These are phyloP conservation scores for Omphalotus guepiniiformis DNA, from an alignment of 768 basidiomycete species.

Conservation along the genomic window DNA sequence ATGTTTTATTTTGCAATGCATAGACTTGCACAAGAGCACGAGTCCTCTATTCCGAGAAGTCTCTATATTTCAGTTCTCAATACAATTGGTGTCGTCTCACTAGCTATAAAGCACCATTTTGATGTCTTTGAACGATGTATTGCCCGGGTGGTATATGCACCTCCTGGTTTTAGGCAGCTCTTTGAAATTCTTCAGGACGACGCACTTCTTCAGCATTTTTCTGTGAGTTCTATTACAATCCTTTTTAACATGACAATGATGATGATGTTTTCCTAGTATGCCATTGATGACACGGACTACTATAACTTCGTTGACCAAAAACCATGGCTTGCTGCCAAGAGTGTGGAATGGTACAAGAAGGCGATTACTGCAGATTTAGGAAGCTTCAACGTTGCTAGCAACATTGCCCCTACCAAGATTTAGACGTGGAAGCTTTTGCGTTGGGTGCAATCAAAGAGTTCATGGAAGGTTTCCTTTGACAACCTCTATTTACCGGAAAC, in stretches of 20 bases:
- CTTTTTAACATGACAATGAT: background rate
- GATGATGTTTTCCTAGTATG: background rate
- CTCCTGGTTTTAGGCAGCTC: background rate
- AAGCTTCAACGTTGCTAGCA: background rate
- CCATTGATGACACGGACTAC: background rate
- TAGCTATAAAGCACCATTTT: background rate
- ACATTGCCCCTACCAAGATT: background rate
- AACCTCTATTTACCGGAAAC: background rate
- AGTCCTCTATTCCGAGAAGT: too few species aligned
- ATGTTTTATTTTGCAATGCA: too few species aligned
- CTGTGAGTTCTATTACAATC: background rate
- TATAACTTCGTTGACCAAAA: background rate
- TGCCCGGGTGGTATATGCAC: background rate
- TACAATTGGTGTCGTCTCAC: background rate
- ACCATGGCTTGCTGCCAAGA: background rate
- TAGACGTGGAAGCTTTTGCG: background rate
- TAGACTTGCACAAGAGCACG: too few species aligned
- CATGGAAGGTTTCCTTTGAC: background rate
- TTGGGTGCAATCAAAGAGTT: background rate
- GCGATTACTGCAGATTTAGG: background rate
- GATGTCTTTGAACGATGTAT: background rate
- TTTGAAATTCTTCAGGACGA: background rate
- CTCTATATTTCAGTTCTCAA: background rate
- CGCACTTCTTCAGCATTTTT: background rate
- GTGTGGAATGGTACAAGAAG: background rate